phyloP scores from a whole-genome alignment of 2,329 filamentous ascomycete genomes.

The Ophiosphaerella korrae region DNA sequence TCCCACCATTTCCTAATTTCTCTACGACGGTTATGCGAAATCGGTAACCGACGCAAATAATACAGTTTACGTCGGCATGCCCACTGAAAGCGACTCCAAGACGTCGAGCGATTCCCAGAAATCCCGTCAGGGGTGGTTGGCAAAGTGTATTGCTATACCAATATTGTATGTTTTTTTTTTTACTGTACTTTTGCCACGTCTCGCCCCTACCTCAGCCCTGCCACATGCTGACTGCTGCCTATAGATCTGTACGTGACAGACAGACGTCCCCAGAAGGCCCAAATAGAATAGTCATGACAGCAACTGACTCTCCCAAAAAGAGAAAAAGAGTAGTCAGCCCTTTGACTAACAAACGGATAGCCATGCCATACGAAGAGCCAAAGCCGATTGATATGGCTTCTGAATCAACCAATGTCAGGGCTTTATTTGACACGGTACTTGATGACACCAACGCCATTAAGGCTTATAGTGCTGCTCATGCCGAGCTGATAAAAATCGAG shows the following conservation, averaged over 20 bases:
- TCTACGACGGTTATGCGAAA: constrained; percentile 26
- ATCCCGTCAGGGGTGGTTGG: constrained; percentile 27
- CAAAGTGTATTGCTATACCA: constrained; percentile 33
- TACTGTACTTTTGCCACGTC: not conserved
- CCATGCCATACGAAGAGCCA: constrained; percentile 15
- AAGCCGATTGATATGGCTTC: constrained; percentile 7
- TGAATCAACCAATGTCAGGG: not conserved
- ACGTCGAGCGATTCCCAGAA: constrained; percentile 32
- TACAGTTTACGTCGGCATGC: constrained; percentile 34
- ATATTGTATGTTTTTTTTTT: constrained; percentile 31
- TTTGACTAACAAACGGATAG: constrained; percentile 13
- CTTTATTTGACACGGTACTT: constrained; percentile 13
- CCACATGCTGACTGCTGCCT: constrained; percentile 3
- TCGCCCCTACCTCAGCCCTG: not conserved
- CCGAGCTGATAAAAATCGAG: constrained; percentile 39
- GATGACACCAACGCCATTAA: not conserved
- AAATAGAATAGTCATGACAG: constrained; percentile 31
- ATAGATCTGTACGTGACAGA: constrained; percentile 41
- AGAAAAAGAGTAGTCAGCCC: constrained; percentile 36
- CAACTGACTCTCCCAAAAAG: constrained; percentile 42
- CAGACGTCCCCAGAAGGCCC: constrained; percentile 26
- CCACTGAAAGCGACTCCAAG: constrained; percentile 33
- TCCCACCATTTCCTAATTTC: constrained; percentile 2
- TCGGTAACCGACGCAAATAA: constrained; percentile 23
- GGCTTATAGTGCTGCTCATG: constrained; percentile 27